These are phyloP conservation scores for Cajanus cajan DNA, from an alignment of 306 rosid genomes.

Conservation along the genomic window DNA sequence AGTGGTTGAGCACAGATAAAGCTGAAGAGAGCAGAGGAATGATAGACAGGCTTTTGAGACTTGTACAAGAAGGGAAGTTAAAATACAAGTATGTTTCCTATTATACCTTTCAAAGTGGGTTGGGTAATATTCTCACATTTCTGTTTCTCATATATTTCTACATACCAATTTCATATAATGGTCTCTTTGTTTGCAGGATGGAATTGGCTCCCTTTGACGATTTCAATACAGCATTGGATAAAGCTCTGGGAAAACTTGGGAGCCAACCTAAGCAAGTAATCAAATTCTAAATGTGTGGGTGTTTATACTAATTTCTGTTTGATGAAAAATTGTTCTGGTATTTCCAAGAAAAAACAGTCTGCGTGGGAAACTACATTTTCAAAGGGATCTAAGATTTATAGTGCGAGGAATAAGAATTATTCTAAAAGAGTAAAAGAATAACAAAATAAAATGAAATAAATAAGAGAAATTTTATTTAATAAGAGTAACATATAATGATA, in stretches of 20 bases:
- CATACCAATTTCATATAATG: background rate
- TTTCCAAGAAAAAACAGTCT: background rate
- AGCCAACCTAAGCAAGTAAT: constrained; percentile 95
- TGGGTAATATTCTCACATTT: background rate
- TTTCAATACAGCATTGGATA: constrained; percentile 68
- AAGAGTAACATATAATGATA: too few species aligned
- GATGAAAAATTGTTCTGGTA: background rate
- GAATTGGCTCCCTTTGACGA: constrained; percentile 71
- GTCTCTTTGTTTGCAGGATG: constrained; percentile 53
- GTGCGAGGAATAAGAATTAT: background rate
- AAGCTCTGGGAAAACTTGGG: constrained; percentile 84
- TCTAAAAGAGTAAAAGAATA: background rate
- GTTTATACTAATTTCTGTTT: background rate
- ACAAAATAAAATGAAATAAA: background rate
- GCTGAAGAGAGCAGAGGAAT: constrained; percentile 65
- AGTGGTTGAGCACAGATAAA: constrained; percentile 65
- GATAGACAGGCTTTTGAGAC: constrained; percentile 78
- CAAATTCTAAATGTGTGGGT: constrained; percentile 52
- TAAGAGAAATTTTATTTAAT: background rate
- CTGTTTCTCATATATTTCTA: background rate
- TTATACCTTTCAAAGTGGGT: background rate
- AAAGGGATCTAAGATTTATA: background rate
- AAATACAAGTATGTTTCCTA: constrained; percentile 66
- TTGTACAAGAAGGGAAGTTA: constrained; percentile 66
- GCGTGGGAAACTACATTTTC: background rate